phyloP scores from a whole-genome alignment of 371 early-diverging fungal species.

The Scutellospora calospora region DNA sequence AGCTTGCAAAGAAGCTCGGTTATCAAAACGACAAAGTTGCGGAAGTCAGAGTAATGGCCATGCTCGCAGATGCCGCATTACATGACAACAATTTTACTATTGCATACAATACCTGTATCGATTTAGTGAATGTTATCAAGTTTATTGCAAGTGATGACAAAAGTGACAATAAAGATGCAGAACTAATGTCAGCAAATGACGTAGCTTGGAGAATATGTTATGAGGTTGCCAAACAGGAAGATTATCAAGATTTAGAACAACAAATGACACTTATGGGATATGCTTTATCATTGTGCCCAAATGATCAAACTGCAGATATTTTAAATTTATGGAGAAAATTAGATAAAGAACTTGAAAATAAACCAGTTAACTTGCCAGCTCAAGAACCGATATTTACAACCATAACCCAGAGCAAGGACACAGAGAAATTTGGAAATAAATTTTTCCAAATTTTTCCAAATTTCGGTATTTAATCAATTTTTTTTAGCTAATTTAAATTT shows the following conservation, averaged over 20 bases:
- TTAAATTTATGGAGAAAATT: slow-evolving; percentile 66
- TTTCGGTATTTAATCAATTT: too few species aligned
- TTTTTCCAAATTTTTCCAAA: too few species aligned
- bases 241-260: slow-evolving; percentile 56
- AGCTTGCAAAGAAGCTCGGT: slow-evolving; percentile 69
- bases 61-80: slow-evolving; percentile 69
- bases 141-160: slow-evolving; percentile 34
- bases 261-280: slow-evolving; percentile 66
- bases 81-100: slow-evolving; percentile 61
- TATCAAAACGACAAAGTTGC: slow-evolving; percentile 59
- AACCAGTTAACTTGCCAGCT: too few species aligned
- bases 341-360: slow-evolving; percentile 50
- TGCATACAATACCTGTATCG: slow-evolving; percentile 63
- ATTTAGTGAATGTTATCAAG: slow-evolving; percentile 53
- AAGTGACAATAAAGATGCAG: slow-evolving; percentile 50
- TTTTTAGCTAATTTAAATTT: too few species aligned
- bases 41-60: slow-evolving; percentile 61
- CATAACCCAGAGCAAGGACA: too few species aligned
- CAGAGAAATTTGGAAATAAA: too few species aligned
- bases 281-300: slow-evolving; percentile 69
- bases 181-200: slow-evolving; percentile 57
- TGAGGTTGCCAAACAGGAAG: slow-evolving; percentile 58
- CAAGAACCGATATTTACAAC: too few species aligned
- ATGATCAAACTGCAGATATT: slow-evolving; percentile 62
- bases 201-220: slow-evolving; percentile 67